Percentiles rank a stretch among this genome's conserved stretches.
phyloP scores from a whole-genome alignment of 352 stramenopile genomes.

The Thalassiosira delicatula region DNA sequence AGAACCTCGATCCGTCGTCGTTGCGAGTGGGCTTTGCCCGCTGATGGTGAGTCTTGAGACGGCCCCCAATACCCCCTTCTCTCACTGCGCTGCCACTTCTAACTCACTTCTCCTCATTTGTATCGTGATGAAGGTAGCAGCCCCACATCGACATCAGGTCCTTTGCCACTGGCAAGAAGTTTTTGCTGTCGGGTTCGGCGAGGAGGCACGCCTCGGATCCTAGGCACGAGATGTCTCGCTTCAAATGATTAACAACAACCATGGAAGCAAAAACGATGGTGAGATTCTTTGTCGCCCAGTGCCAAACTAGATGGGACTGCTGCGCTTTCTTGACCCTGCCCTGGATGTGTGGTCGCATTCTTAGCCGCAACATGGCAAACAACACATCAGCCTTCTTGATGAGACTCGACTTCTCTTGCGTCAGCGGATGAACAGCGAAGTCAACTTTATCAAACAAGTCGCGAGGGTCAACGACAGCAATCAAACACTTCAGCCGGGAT shows the following conservation, averaged over 20 bases:
- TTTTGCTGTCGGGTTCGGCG: not conserved
- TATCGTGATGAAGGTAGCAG: constrained; percentile 16
- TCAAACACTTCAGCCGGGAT: not conserved
- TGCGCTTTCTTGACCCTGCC: constrained; percentile 2
- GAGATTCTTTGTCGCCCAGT: constrained; percentile 37
- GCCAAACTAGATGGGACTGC: constrained; percentile 8
- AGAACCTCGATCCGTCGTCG: constrained; percentile 12
- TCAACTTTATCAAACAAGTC: not conserved
- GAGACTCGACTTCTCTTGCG: not conserved
- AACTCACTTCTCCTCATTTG: not conserved
- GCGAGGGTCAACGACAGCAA: not conserved
- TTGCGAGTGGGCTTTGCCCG: not conserved
- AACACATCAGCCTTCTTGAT: constrained; percentile 43
- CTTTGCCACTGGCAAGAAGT: not conserved
- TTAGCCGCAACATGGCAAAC: not conserved
- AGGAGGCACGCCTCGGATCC: constrained; percentile 11
- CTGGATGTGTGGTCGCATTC: constrained; percentile 15
- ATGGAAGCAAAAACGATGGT: constrained; percentile 43
- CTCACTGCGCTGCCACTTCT: not conserved
- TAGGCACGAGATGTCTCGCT: constrained; percentile 32
- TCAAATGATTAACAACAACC: constrained; percentile 41
- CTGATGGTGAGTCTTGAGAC: not conserved
- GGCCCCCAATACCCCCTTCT: constrained; percentile 5
- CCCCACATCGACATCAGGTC: not conserved
- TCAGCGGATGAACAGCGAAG: not conserved